Conservation (phyloP, 2,329 filamentous ascomycete species). For the Colletotrichum incanum region DNA sequence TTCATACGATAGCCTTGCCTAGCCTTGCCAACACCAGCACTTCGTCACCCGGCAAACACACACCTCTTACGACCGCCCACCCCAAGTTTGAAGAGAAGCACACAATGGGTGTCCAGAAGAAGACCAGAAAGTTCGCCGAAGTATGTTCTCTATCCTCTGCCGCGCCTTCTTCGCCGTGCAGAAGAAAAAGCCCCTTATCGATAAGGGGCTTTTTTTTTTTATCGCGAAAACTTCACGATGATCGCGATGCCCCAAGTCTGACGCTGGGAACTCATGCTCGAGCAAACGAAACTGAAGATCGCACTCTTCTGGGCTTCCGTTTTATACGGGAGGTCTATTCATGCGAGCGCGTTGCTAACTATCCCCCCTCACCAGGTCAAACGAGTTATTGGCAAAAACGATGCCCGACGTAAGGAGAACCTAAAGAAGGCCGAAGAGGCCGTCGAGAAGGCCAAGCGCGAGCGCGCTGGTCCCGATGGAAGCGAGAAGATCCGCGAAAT, state of each 20-base stretch:
- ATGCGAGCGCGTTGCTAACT: conserved; percentile 26
- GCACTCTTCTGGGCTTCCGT: not conserved
- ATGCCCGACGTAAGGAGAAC: conserved; percentile 88
- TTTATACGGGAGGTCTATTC: not conserved
- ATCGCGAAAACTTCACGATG: conserved; percentile 44
- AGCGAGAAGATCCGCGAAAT: conserved; percentile 71
- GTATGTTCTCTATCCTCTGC: conserved; percentile 56
- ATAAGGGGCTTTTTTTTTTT: conserved; percentile 23
- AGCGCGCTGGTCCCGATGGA: conserved; percentile 67
- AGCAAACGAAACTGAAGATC: not conserved
- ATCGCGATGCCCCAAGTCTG: conserved; percentile 44
- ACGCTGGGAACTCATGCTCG: not conserved
- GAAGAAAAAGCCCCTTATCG: conserved; percentile 31
- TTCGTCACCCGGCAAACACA: not conserved
- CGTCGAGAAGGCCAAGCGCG: conserved; percentile 69
- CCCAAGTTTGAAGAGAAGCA: not conserved
- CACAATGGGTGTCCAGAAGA: conserved; percentile 89
- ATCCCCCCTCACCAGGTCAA: conserved; percentile 70
- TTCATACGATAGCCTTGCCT: conserved; percentile 28
- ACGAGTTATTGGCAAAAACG: conserved; percentile 84
- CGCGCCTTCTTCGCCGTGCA: conserved; percentile 28
- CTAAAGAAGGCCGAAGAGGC: conserved; percentile 74
- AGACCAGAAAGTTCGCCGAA: conserved; percentile 90
- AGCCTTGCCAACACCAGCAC: conserved; percentile 32
- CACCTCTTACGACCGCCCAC: not conserved